phyloP scores from a whole-genome alignment of 2,329 filamentous ascomycete species.

The Penicillium hesseltinei region DNA sequence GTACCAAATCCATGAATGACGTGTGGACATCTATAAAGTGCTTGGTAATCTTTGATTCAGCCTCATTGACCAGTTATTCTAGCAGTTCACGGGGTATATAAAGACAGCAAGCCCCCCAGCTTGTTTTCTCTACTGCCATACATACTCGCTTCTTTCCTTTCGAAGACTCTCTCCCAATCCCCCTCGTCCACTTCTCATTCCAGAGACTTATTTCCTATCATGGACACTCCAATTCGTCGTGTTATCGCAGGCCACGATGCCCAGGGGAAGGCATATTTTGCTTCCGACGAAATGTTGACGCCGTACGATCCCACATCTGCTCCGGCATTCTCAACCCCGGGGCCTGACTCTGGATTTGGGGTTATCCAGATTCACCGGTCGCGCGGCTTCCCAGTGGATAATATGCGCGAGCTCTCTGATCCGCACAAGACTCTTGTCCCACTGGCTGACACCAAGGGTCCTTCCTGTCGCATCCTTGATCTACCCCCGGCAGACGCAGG shows the following conservation, averaged over 20 bases:
- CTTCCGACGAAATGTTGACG: constrained; percentile 24
- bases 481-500: constrained; percentile 19
- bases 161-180: neutral
- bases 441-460: constrained; percentile 24
- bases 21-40: neutral
- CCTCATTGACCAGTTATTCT: neutral
- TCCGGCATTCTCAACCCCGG: constrained; percentile 19
- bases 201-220: neutral
- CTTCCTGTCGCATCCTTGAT: constrained; percentile 22
- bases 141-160: neutral
- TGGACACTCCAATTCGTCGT: constrained; percentile 21
- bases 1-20: neutral
- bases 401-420: constrained; percentile 20
- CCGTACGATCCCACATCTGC: constrained; percentile 28
- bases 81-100: neutral
- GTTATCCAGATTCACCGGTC: constrained; percentile 29
- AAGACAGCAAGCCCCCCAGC: neutral
- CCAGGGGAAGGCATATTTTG: constrained; percentile 28
- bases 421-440: constrained; percentile 25
- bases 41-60: neutral
- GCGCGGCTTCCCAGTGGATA: constrained; percentile 26
- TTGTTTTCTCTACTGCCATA: neutral
- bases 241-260: constrained; percentile 23
- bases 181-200: neutral
- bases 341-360: constrained; percentile 23